Base-by-base conservation (phyloP, 2,329 filamentous ascomycete species). In the Chaetomiaceae sp. region DNA sequence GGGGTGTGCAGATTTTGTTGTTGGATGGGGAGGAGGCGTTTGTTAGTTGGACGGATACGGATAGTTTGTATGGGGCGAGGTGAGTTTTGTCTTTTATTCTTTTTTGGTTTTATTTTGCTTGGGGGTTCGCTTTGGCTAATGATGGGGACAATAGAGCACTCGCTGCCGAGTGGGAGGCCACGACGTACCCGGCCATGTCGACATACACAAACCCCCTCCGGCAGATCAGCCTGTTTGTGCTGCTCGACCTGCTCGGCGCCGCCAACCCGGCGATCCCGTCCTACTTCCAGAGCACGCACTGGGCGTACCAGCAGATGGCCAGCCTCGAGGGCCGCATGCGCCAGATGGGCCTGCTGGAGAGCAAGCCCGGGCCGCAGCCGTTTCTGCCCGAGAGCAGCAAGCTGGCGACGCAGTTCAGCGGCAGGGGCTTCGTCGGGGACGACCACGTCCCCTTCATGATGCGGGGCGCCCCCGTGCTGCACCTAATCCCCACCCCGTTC, bases 361-460 rank as follows among this genome's bases (percentile, higher is more conserved):
- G 85, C 31, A 54, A 55, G 38, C 57, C 59, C 5, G 41, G 38
- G 20, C 7, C 17, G 3, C 30, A 44, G n/a, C 60, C 56, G 10
- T 65, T 65, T 25, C 44, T 66, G 21, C 56, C 57, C 10, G 62
- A 66, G 4, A 35, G 53, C n/a, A 50, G 46, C 16, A 60, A 68
- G 79, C 83, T 47, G 44, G 45, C 51, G n/a, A 51, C 48, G 16
- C 21, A 54, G 30, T 62, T 62, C 37, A 25, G 19, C 7, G 47
- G 50, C 37, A 65, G 63, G 44, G 74, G 64, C 43, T 81, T 68
- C 51, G 80, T 96, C 9, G 77, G 84, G 55, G 93, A 99, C 64
- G 93, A 99, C 63, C 93, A 99, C 65, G 68, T 96, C 5, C 93
- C 93, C 0, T 99, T 99, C 61, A 83, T 97, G 77, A 73, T 73